Percentiles rank a stretch among this genome's conserved stretches.
Evolutionary conservation across 129 eudicot species (phyloP).

Genomic region (Saposhnikovia divaricata): DNA sequence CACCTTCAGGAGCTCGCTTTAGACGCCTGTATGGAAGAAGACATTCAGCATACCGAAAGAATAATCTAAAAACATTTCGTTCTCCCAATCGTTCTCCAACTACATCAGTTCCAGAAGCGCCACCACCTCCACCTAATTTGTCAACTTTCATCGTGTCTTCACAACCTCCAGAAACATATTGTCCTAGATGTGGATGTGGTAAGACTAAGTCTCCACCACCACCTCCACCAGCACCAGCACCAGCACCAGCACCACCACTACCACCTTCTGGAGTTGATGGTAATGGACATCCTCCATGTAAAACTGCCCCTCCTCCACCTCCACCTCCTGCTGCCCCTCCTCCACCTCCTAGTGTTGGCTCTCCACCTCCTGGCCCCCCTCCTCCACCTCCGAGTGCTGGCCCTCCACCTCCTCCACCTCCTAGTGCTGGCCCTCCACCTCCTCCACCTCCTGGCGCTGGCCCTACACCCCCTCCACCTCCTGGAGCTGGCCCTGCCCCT

Average conservation of each 20-base stretch:
- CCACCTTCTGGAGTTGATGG: conserved; percentile 16
- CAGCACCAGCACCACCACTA: neutral
- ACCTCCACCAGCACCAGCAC: conserved; percentile 2
- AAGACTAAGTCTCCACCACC: conserved; percentile 2
- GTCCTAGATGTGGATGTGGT: conserved; percentile 8
- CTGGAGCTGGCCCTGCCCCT: conserved; percentile 25
- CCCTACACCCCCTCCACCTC: conserved; percentile 66
- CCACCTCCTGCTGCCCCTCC: conserved; percentile 20
- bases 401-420: conserved; percentile 28
- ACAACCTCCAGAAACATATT: conserved; percentile 16
- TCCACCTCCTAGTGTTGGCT: conserved; percentile 29
- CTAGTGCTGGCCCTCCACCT: conserved; percentile 17
- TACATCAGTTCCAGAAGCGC: neutral
- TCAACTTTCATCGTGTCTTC: neutral
- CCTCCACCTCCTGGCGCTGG: conserved; percentile 30
- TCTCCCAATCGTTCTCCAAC: neutral
- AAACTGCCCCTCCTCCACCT: neutral
- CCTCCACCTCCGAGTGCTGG: conserved; percentile 20
- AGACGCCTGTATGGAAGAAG: conserved; percentile 46
- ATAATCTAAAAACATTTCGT: conserved; percentile 13
- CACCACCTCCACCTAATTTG: neutral
- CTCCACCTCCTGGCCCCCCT: conserved; percentile 17
- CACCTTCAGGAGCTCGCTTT: conserved; percentile 39
- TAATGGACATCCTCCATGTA: conserved; percentile 14
- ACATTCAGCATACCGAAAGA: conserved; percentile 52